Evolutionary conservation across 2,329 filamentous ascomycete genomes (phyloP), one percentile per base, ranked within the genome.

Genomic region (Talaromyces sp.): DNA sequence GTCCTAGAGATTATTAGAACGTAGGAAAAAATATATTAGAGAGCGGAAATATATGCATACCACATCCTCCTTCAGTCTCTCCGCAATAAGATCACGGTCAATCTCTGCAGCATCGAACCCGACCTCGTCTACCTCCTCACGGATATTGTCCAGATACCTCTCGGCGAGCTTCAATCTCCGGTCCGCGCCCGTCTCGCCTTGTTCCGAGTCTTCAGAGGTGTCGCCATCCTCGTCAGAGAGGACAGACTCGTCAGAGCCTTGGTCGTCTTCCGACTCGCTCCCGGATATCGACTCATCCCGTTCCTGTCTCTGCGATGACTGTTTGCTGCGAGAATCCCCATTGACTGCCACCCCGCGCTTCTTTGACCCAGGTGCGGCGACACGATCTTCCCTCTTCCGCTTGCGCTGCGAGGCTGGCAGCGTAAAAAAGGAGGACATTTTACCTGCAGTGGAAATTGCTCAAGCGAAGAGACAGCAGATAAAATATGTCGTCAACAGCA

Each of bases 351-450:
- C 75, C 61, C 74, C 77, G 69, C 77, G 72, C 69, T 79, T 79
- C 69, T 82, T 81, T 36, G 76, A 73, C 65, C 74, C 76, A 55
- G 78, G 72, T 62, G 75, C 76, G 62, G 75, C 70, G 59, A 76
- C 66, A 60, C 72, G 74, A 62, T 81, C 77, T 30, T 83, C 82
- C 64, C 93, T 85, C 83, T 98, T 98, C 70, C 95, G 85, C 84
- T 98, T 98, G 80, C 91, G 91, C 72, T 94, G 89, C 57, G 90
- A 89, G 47, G 90, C 89, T 5, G 95, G 92, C 44, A 89, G 82
- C 57, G 93, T 96, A 79, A 99, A 99, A 79, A 98, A 99, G 44
- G 93, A 96, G 71, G 94, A 96, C 93, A 96, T 96, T 30, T 28
- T 47, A 10, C 10, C 23, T 50, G 33, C 40, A 18, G 14, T 30